phyloP scores from a whole-genome alignment of 1,284 basidiomycete genomes.

The Apiotrichum brassicae region DNA sequence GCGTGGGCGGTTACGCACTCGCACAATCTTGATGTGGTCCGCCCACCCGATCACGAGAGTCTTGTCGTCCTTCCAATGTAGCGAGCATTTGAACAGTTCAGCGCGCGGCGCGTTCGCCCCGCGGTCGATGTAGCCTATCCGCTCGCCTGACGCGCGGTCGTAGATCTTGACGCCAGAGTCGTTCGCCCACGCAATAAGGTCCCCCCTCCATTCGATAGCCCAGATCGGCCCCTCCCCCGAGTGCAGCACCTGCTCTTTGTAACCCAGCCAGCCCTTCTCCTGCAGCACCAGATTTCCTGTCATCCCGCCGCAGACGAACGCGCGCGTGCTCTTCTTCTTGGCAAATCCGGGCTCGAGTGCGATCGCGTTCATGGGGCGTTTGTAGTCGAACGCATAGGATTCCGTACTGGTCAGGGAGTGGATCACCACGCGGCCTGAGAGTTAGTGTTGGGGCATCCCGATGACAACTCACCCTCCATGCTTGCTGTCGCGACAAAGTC shows the following conservation, averaged over 20 bases:
- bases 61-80: constrained; percentile 85
- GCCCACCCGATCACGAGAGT: constrained; percentile 93
- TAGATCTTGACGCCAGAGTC: constrained; percentile 92
- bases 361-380: constrained; percentile 83
- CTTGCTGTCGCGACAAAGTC: constrained; percentile 91
- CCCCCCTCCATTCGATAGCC: constrained; percentile 78
- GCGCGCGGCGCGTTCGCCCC: constrained; percentile 74
- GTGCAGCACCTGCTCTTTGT: constrained; percentile 82
- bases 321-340: constrained; percentile 63
- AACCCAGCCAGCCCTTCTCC: constrained; percentile 95
- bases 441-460: constrained; percentile 15
- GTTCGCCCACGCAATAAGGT: constrained; percentile 92
- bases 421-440: constrained; percentile 74
- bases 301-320: constrained; percentile 89
- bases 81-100: constrained; percentile 85
- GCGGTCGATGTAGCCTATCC: constrained; percentile 82
- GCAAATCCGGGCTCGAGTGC: constrained; percentile 88
- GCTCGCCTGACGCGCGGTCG: constrained; percentile 69
- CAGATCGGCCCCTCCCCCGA: constrained; percentile 91
- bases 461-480: constrained; percentile 68
- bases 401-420: constrained; percentile 77
- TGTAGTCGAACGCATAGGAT: constrained; percentile 82
- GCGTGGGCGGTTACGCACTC: constrained; percentile 57
- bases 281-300: constrained; percentile 76
- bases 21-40: constrained; percentile 84